Conservation (phyloP, 768 basidiomycete genomes). For the Austroboletus festivus region DNA sequence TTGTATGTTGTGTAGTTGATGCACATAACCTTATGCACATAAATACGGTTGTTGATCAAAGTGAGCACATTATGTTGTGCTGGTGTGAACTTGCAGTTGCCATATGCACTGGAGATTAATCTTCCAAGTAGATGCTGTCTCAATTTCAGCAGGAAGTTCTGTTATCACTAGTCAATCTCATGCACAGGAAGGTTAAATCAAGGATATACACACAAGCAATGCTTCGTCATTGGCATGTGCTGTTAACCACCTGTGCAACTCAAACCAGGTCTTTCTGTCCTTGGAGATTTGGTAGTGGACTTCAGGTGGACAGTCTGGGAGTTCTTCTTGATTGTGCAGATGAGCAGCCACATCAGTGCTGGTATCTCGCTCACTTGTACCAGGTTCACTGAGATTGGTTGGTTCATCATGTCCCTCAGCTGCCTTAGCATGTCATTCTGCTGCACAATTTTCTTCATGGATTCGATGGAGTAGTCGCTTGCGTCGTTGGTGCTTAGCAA, state of each 20-base stretch:
- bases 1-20: slow-evolving; percentile 13
- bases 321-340: not conserved
- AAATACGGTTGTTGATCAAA: not conserved
- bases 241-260: not conserved
- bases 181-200: no score
- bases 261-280: not conserved
- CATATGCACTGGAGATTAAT: not conserved
- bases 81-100: not conserved
- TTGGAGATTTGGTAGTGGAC: not conserved
- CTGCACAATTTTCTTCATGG: not conserved
- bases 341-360: no score
- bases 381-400: no score
- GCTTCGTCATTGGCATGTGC: not conserved
- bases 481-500: not conserved
- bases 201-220: not conserved
- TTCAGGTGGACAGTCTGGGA: not conserved
- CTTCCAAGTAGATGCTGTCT: not conserved
- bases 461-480: not conserved
- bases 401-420: not conserved
- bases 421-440: not conserved
- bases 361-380: no score
- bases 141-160: not conserved
- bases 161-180: not conserved
- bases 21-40: not conserved
- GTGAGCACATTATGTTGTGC: not conserved